Percentiles rank a stretch among this genome's conserved stretches.
These are phyloP conservation scores for Apiotrichum gracile DNA, from an alignment of 1,284 basidiomycete species.

Conservation along the genomic window DNA sequence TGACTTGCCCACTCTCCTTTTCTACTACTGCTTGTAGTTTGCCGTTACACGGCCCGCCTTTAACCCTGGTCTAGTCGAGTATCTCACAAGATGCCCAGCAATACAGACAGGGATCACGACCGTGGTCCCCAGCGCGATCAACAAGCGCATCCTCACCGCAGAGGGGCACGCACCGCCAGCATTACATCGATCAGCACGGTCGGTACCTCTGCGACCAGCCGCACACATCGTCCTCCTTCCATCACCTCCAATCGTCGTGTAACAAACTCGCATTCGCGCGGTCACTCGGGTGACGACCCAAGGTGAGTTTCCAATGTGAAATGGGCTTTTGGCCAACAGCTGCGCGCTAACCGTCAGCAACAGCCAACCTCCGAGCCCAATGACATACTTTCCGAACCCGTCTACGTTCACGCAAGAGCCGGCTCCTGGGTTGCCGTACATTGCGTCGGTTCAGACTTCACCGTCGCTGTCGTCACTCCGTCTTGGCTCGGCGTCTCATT, in stretches of 20 bases:
- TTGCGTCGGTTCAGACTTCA: slow-evolving; percentile 10
- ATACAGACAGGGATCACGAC: too few species aligned
- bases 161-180: not conserved
- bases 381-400: slow-evolving; percentile 43
- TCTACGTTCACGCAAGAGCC: slow-evolving; percentile 28
- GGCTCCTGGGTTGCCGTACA: not conserved
- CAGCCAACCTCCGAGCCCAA: slow-evolving; percentile 32
- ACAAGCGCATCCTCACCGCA: too few species aligned
- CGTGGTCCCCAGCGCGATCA: too few species aligned
- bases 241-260: slow-evolving; percentile 1
- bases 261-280: slow-evolving; percentile 1
- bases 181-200: not conserved
- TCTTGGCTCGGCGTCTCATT: slow-evolving; percentile 10
- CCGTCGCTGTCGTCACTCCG: slow-evolving; percentile 11
- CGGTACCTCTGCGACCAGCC: not conserved
- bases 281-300: slow-evolving; percentile 10
- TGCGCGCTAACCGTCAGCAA: not conserved
- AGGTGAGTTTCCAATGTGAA: slow-evolving; percentile 2
- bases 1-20: too few species aligned
- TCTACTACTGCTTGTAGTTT: too few species aligned
- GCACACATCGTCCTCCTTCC: slow-evolving; percentile 3
- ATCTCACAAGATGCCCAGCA: too few species aligned
- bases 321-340: not conserved
- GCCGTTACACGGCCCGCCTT: too few species aligned
- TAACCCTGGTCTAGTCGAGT: too few species aligned